Conservation (phyloP, 2,329 filamentous ascomycete species). For the Bipolaris victoriae region DNA sequence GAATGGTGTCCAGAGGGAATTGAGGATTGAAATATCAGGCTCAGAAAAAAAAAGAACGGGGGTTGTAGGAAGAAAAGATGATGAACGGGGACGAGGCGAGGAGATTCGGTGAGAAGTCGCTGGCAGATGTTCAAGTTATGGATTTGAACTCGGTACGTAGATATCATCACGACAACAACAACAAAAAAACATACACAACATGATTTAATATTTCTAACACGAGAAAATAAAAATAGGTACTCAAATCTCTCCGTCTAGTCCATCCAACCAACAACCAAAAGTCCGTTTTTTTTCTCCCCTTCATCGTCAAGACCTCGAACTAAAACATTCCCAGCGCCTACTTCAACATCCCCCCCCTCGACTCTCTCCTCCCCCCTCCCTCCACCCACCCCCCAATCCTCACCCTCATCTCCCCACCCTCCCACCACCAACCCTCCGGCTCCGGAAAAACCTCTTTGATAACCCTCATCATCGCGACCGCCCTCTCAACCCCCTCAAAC, state of each 20-base stretch:
- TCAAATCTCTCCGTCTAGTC: slow-evolving; percentile 47
- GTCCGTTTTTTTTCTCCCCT: background rate
- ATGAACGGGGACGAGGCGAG: slow-evolving; percentile 45
- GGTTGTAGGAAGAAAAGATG: background rate
- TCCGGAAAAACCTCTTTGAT: slow-evolving; percentile 66
- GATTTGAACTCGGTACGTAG: slow-evolving; percentile 38
- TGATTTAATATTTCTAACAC: slow-evolving; percentile 1
- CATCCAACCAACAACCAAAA: slow-evolving; percentile 18
- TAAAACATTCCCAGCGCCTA: background rate
- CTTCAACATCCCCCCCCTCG: slow-evolving; percentile 56
- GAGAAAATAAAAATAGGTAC: slow-evolving; percentile 39
- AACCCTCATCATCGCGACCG: slow-evolving; percentile 60
- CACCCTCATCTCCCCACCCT: slow-evolving; percentile 59
- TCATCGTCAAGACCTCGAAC: background rate
- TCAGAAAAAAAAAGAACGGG: background rate
- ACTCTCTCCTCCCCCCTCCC: slow-evolving; percentile 43
- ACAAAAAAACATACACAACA: background rate
- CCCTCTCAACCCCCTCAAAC: slow-evolving; percentile 55
- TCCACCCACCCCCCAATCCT: slow-evolving; percentile 40
- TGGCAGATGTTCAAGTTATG: slow-evolving; percentile 48
- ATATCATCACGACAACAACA: background rate
- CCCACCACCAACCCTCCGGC: slow-evolving; percentile 47
- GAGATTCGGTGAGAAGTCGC: slow-evolving; percentile 60
- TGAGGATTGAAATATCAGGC: too few relatives aligned
- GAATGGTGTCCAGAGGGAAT: background rate